Evolutionary conservation across 2,329 filamentous ascomycete species (phyloP).

Genomic region (Curvularia spicifera): DNA sequence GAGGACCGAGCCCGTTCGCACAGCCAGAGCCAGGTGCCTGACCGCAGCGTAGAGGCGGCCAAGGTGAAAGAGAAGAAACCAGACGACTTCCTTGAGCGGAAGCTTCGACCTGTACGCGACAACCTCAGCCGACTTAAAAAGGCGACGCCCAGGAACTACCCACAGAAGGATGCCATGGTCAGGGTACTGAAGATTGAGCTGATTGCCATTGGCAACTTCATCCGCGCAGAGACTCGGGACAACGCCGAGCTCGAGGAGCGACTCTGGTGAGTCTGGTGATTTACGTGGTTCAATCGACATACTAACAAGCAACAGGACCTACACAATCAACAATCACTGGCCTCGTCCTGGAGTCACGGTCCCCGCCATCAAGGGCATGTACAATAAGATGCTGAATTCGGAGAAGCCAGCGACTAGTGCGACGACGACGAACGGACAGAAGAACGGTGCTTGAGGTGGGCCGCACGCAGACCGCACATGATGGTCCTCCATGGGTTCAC

Average conservation of each 20-base stretch:
- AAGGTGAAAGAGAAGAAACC: constrained; percentile 41
- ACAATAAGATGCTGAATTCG: constrained; percentile 44
- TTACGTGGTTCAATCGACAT: not conserved
- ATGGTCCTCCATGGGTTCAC: constrained; percentile 7
- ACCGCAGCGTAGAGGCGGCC: constrained; percentile 41
- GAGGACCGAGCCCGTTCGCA: constrained; percentile 45
- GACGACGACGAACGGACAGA: constrained; percentile 34
- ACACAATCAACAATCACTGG: constrained; percentile 49
- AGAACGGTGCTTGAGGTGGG: constrained; percentile 27
- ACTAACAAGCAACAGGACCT: constrained; percentile 43
- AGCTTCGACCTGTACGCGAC: constrained; percentile 65
- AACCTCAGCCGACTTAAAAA: constrained; percentile 66
- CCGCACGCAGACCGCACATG: constrained; percentile 6
- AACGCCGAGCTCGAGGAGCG: constrained; percentile 57
- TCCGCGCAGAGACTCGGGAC: constrained; percentile 57
- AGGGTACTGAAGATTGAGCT: constrained; percentile 67
- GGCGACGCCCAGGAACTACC: constrained; percentile 68
- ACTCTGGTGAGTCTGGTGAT: constrained; percentile 55
- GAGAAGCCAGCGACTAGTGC: constrained; percentile 38
- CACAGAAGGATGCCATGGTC: constrained; percentile 67
- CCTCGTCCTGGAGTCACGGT: constrained; percentile 42
- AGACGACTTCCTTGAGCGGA: constrained; percentile 59
- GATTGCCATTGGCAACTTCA: constrained; percentile 67
- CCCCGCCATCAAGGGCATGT: constrained; percentile 47
- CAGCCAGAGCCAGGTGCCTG: constrained; percentile 58